Evolutionary conservation across 768 basidiomycete species (phyloP), one percentile per base, ranked within the genome.

Genomic region (Fomitopsis serialis): DNA sequence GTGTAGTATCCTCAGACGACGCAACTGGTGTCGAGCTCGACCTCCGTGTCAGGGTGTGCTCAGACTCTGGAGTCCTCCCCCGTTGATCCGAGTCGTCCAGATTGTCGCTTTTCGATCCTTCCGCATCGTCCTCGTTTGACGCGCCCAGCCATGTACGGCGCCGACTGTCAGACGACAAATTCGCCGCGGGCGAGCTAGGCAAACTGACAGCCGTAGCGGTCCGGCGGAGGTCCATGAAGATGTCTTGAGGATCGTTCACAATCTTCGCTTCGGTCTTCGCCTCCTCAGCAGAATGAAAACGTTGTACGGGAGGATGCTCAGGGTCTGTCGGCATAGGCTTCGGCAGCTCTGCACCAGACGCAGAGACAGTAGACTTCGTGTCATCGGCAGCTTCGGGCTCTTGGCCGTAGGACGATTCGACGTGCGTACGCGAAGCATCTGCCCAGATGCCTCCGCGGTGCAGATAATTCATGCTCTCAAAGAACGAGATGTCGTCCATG

Each of bases 401-500:
- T 2, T 50, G 48, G 1, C 55, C 29, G 32, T 37, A 54, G 9
- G 52, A 22, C 2, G 60, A 36, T 17, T 55, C 49, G 15, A 56
- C 62, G 46, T 76, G 76, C 25, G 61, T 70, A 27, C 85, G 76
- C 2, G 72, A 77, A 8, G 93, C 87, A 58, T 93, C 90, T 8
- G 81, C 76, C 80, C 88, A 98, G 58, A 99, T 89, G 7, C 95
- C 96, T 43, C 95, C 96, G 35, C 96, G 84, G 53, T 79, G 84
- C 48, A 64, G 61, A 61, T 79, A 85, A 2, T 65, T 61, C 2
- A 63, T 63, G 34, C 88, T 95, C 67, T 97, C 89, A 66, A 96
- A 98, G 78, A 94, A 98, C 12, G 94, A 78, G 54, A 98, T 89
- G 63, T 99, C 97, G 67, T 99, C 97, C 93, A 98, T 97, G 70